These are phyloP conservation scores for Polytrichum commune DNA, from an alignment of 225 moss, liverwort and hornwort species.

Conservation along the genomic window DNA sequence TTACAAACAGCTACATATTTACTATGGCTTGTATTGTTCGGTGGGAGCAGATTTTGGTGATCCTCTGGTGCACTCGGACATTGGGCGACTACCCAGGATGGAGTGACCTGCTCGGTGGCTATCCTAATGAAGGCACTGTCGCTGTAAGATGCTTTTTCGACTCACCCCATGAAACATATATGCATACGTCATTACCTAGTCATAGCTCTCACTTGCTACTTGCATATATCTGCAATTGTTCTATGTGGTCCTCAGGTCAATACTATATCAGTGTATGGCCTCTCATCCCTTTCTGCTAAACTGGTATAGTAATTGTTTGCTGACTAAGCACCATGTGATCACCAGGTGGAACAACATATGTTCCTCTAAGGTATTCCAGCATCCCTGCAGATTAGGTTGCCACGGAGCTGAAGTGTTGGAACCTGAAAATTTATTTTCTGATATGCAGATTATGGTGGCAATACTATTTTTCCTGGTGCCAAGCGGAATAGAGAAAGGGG, in stretches of 20 bases:
- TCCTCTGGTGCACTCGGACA: conserved; percentile 39
- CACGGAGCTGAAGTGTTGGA: neutral
- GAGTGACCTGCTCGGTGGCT: conserved; percentile 30
- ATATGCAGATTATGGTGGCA: conserved; percentile 10
- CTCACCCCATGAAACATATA: too few species aligned
- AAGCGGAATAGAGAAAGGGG: conserved; percentile 1
- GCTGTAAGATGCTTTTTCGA: conserved; percentile 21
- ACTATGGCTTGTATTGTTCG: neutral
- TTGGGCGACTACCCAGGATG: conserved; percentile 53
- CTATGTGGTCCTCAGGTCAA: too few species aligned
- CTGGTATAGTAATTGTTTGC: neutral
- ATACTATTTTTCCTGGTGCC: conserved; percentile 11
- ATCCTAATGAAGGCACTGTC: conserved; percentile 46
- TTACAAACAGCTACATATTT: neutral
- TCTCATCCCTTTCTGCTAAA: neutral
- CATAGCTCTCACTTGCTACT: too few species aligned
- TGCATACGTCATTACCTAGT: too few species aligned
- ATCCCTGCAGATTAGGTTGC: neutral
- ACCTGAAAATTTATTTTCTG: neutral
- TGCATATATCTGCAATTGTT: too few species aligned
- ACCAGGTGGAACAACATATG: neutral
- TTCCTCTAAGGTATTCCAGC: too few species aligned
- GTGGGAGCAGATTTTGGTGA: conserved; percentile 23
- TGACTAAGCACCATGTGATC: neutral
- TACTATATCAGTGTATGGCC: too few species aligned